phyloP scores from a whole-genome alignment of 2,329 filamentous ascomycete genomes.

The Fusarium annulatum region DNA sequence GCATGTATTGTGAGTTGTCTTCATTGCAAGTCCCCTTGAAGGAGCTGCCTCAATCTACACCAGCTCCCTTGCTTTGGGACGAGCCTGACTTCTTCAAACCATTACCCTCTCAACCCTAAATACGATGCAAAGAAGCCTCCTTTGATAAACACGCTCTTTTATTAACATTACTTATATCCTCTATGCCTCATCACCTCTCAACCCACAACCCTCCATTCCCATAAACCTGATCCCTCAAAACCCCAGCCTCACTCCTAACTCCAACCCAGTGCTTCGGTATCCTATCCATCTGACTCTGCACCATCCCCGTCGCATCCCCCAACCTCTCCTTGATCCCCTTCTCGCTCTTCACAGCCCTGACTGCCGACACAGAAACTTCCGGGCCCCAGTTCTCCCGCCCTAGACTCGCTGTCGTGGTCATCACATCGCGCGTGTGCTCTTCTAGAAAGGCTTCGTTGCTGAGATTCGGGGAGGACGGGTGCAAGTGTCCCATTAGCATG shows the following conservation, averaged over 20 bases:
- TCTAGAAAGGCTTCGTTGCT: conserved; percentile 43
- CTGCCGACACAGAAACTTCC: conserved; percentile 52
- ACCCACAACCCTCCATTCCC: conserved; percentile 64
- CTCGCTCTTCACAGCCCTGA: conserved; percentile 54
- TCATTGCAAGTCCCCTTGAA: too few species aligned
- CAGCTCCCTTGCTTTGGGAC: not conserved
- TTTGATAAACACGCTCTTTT: not conserved
- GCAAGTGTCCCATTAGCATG: conserved; percentile 70
- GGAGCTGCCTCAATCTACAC: not conserved
- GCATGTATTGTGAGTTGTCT: not conserved
- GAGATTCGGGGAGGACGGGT: conserved; percentile 43
- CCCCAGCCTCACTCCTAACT: conserved; percentile 62
- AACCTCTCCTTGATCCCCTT: conserved; percentile 59
- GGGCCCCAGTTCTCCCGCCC: conserved; percentile 59
- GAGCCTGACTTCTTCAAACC: not conserved
- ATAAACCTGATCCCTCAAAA: conserved; percentile 60
- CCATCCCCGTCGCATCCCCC: conserved; percentile 58
- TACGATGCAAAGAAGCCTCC: not conserved
- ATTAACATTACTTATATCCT: not conserved
- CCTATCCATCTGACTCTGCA: conserved; percentile 66
- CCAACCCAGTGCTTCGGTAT: conserved; percentile 70
- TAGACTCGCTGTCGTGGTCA: conserved; percentile 59
- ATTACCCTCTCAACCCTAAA: not conserved
- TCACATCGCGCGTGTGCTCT: conserved; percentile 54
- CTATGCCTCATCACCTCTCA: conserved; percentile 27